Evolutionary conservation across 1,284 basidiomycete genomes (phyloP).

Genomic region (Ganoderma meredithae): DNA sequence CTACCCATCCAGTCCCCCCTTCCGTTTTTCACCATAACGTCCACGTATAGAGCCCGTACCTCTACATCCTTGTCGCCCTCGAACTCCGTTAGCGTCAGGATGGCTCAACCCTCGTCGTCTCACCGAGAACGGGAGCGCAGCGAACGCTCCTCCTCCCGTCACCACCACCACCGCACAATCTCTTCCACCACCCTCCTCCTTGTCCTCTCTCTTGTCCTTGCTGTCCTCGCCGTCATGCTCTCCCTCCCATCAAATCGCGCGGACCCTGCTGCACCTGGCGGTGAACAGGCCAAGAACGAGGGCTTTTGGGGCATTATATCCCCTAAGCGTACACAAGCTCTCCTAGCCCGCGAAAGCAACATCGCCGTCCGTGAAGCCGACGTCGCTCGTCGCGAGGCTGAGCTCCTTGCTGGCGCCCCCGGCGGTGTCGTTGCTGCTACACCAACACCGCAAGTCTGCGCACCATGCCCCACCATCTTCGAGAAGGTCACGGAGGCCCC

Average conservation of each 20-base stretch:
- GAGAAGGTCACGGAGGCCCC: conserved; percentile 56
- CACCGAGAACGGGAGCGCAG: conserved; percentile 72
- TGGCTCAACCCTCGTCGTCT: conserved; percentile 86
- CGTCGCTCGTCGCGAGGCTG: conserved; percentile 84
- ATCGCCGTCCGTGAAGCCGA: conserved; percentile 83
- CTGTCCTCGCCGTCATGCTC: conserved; percentile 85
- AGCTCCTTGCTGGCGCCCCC: conserved; percentile 79
- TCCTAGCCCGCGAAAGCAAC: conserved; percentile 76
- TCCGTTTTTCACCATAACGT: conserved; percentile 58
- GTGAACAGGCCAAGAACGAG: conserved; percentile 47
- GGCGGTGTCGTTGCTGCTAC: conserved; percentile 67
- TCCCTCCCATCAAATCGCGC: conserved; percentile 68
- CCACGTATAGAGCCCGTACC: conserved; percentile 64
- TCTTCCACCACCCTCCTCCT: conserved; percentile 88
- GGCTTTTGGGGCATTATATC: conserved; percentile 76
- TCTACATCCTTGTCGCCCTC: conserved; percentile 80
- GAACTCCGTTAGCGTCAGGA: conserved; percentile 75
- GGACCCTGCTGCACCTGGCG: conserved; percentile 43
- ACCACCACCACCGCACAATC: conserved; percentile 83
- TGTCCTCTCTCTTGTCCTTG: conserved; percentile 81
- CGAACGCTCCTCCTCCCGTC: conserved; percentile 60
- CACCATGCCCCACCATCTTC: conserved; percentile 62
- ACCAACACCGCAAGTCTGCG: conserved; percentile 46
- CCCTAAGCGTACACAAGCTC: conserved; percentile 80
- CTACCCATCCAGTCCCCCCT: conserved; percentile 28